These are phyloP conservation scores for Botryotinia calthae DNA, from an alignment of 2,329 filamentous ascomycete genomes.

Conservation along the genomic window DNA sequence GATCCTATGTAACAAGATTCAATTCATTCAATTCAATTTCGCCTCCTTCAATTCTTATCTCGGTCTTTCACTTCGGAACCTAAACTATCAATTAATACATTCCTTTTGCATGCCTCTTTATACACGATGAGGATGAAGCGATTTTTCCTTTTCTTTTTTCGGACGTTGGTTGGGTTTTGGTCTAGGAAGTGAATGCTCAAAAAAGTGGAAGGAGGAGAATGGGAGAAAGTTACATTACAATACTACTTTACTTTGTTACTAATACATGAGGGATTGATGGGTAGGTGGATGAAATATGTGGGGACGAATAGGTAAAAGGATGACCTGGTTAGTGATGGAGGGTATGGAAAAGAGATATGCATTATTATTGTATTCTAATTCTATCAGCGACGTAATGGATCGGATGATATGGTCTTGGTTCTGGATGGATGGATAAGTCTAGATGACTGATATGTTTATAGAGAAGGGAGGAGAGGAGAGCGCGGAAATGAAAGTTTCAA, in stretches of 20 bases:
- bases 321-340: neutral
- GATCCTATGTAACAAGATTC: slow-evolving; percentile 8
- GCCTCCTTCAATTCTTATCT: neutral
- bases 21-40: neutral
- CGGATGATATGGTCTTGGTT: neutral
- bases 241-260: slow-evolving; percentile 8
- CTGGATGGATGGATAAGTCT: neutral
- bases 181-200: slow-evolving; percentile 1
- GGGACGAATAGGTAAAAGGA: neutral
- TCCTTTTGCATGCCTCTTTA: neutral
- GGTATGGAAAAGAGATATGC: neutral
- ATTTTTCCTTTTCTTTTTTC: neutral
- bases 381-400: neutral
- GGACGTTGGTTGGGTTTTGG: neutral
- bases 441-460: neutral
- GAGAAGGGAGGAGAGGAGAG: neutral
- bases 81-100: neutral
- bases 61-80: neutral
- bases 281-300: no score
- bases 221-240: neutral
- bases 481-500: no score
- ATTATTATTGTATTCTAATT: neutral
- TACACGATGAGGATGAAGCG: neutral
- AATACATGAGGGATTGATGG: slow-evolving; percentile 11
- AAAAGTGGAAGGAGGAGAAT: neutral